phyloP scores from a whole-genome alignment of 2,329 filamentous ascomycete species.

The Paecilomyces niveus region DNA sequence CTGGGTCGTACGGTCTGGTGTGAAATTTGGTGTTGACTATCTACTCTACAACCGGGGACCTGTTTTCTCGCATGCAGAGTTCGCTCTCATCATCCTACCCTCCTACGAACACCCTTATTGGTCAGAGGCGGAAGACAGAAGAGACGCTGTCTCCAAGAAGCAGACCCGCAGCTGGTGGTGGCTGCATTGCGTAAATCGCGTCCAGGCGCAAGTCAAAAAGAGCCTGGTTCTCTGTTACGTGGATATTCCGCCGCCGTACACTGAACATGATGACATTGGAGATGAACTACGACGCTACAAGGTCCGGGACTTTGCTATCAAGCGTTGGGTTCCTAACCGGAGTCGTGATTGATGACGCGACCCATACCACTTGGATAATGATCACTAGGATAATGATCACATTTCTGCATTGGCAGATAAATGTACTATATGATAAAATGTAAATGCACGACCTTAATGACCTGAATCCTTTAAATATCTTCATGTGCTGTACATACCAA shows the following conservation, averaged over 20 bases:
- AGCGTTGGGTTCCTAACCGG: conserved; percentile 77
- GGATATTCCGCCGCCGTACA: conserved; percentile 66
- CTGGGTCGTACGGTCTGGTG: conserved; percentile 85
- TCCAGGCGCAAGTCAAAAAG: conserved; percentile 85
- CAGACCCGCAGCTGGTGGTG: conserved; percentile 42
- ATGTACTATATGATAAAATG: background rate
- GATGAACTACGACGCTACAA: conserved; percentile 61
- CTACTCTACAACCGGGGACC: conserved; percentile 90
- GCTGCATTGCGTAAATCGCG: conserved; percentile 80
- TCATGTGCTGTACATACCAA: background rate
- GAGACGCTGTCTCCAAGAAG: conserved; percentile 44
- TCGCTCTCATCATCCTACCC: conserved; percentile 76
- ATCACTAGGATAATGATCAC: background rate
- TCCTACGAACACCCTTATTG: conserved; percentile 71
- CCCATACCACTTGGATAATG: background rate
- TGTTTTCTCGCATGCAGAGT: conserved; percentile 92
- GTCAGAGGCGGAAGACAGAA: conserved; percentile 45
- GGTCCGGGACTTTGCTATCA: conserved; percentile 72
- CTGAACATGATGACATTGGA: conserved; percentile 51
- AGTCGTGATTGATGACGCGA: conserved; percentile 49
- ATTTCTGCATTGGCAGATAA: background rate
- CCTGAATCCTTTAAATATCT: background rate
- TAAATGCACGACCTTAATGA: background rate
- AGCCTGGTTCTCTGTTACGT: conserved; percentile 85
- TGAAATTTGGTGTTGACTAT: conserved; percentile 94